Base-by-base conservation (phyloP, 2,329 filamentous ascomycete genomes). In the Penicillium digitatum region DNA sequence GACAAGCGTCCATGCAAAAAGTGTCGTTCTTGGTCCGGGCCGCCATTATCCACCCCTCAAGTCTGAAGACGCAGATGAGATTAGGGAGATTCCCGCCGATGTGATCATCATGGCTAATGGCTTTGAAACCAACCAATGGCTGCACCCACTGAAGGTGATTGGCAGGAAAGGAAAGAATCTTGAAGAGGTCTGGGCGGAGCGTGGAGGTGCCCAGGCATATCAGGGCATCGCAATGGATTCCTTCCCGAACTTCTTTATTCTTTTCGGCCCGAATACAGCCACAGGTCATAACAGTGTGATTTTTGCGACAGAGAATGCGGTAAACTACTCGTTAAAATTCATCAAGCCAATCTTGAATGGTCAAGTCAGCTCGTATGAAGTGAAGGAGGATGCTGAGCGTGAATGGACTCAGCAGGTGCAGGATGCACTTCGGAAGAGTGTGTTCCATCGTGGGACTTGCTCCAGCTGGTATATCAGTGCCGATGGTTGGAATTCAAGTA, bases 221-320 rank as follows among this genome's bases (percentile, higher is more conserved):
- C 79, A 83, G 52, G 80, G 79, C 22, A 79, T 79, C 1, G 77
- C 79, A 1, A 72, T 87, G 68, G 81, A 81, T 59, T 80, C 80
- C 0, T 86, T 86, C 62, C 85, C 85, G 2, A 87, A 87, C 64
- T 83, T 87, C 63, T 87, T 87, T 70, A 75, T 86, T 54, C 69
- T 87, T 0, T 79, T 85, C 38, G 84, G 85, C 0, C 85, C 85
- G 0, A 88, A 88, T 64, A 81, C 82, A 0, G 76, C 75, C 0
- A 87, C 84, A 0, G 85, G 85, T 0, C 84, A 88, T 66, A 81
- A 77, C 0, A 82, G 79, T 12, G 81, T 84, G 10, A 78, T 86
- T 43, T 76, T 86, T 63, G 81, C 83, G 0, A 75, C 76, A 4
- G 85, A 87, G 61, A 87, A 86, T 65, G 79, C 79, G 64, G 74